Base-by-base conservation (phyloP, 805 yeast genomes). In the Metschnikowia borealis region DNA sequence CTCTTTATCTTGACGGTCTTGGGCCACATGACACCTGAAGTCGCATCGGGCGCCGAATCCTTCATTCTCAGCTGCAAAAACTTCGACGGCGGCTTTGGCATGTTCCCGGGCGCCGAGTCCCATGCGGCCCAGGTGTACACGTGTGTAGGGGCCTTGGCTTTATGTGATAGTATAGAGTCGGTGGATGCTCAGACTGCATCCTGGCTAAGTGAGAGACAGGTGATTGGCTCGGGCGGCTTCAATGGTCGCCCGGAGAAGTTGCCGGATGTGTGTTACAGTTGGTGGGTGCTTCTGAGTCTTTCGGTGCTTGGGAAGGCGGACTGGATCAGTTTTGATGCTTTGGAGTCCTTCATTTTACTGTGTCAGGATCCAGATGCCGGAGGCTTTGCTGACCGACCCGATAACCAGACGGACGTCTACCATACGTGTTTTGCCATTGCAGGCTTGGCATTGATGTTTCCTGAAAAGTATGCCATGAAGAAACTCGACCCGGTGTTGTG, bases 261-360 rank as follows among this genome's bases (percentile, higher is more conserved):
- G 17, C 96, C 98, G 0, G 99, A 94, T 67, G 96, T 89, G n/a
- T 94, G 99, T 64, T 94, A 94, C 65, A 84, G 94, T 59, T 94
- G 97, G 96, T 94, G 99, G 99, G 96, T 90, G 8, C 65, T 90
- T 20, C 85, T 95, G 1, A 78, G 89, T 2, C 68, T 91, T 50
- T 78, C 86, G 0, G 83, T 89, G 35, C 72, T 92, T 18, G 80
- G 71, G 0, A 82, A 79, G 54, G 65, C 83, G 17, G 79, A 87
- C 55, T 90, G 96, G 90, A 85, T 94, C n/a, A 85, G 89, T 61
- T 74, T 73, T 29, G 75, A 69, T 4, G 81, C 78, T 57, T 70
- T 94, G 50, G 76, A 78, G 47, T 65, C 68, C 2, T 94, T 90
- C 62, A 90, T 94, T 4, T 67, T 92, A 37, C 62, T 65, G 2